phyloP scores from a whole-genome alignment of 352 stramenopile species.

The Globisporangium okanoganense region DNA sequence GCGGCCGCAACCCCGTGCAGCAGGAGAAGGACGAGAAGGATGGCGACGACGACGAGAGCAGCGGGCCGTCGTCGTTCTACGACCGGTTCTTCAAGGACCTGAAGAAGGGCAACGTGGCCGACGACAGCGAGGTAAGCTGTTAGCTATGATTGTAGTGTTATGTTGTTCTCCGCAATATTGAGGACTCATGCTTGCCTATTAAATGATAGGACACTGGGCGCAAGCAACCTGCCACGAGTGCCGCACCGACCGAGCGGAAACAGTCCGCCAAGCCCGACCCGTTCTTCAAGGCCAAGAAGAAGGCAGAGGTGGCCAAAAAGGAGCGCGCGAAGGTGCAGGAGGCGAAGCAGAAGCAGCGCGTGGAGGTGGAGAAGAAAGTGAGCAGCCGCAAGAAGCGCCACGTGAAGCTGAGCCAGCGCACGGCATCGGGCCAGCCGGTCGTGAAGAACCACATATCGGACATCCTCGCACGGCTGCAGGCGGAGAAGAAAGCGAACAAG shows the following conservation, averaged over 20 bases:
- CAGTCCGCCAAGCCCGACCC: constrained; percentile 53
- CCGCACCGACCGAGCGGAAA: constrained; percentile 14
- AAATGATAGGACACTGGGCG: not conserved
- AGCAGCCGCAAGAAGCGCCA: constrained; percentile 83
- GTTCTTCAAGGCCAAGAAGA: constrained; percentile 85
- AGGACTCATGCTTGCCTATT: not conserved
- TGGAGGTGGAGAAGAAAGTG: constrained; percentile 69
- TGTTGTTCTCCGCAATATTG: not conserved
- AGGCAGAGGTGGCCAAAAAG: constrained; percentile 47
- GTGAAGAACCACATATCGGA: constrained; percentile 86
- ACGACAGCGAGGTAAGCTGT: constrained; percentile 16
- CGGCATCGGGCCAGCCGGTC: constrained; percentile 71
- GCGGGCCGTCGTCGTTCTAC: constrained; percentile 61
- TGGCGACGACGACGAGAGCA: constrained; percentile 5
- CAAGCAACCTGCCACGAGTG: not conserved
- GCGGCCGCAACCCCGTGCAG: constrained; percentile 11
- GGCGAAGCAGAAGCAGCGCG: constrained; percentile 49
- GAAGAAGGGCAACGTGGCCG: constrained; percentile 32
- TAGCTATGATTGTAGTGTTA: not conserved
- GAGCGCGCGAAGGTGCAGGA: constrained; percentile 41
- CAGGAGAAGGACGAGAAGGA: constrained; percentile 12
- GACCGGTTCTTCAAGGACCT: constrained; percentile 73
- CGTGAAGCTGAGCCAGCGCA: constrained; percentile 82
- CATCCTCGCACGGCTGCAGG: constrained; percentile 68
- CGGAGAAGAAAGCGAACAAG: constrained; percentile 31